These are phyloP conservation scores for Saccharomyces kudriavzevii DNA, from an alignment of 805 yeast genomes.

Conservation along the genomic window DNA sequence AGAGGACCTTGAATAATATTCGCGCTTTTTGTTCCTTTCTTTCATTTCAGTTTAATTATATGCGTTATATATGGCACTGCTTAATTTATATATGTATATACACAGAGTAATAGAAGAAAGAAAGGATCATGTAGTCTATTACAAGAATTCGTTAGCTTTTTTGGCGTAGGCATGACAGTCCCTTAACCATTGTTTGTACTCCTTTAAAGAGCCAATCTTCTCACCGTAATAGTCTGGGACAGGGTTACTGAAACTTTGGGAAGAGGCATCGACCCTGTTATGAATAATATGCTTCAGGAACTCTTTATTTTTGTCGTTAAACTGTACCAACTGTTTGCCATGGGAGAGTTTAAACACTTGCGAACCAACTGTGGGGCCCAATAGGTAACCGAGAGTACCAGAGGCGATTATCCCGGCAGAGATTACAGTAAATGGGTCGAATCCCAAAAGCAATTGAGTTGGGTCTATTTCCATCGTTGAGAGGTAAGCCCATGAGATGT, in stretches of 20 bases:
- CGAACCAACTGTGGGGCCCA: conserved; percentile 79
- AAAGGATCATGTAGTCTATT: conserved; percentile 5
- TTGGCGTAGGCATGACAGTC: conserved; percentile 87
- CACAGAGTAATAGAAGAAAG: not conserved
- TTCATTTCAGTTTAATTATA: not conserved
- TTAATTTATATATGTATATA: not conserved
- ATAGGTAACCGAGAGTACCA: conserved; percentile 68
- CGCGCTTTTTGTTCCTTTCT: not conserved
- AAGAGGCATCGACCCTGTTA: conserved; percentile 86
- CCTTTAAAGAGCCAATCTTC: conserved; percentile 76
- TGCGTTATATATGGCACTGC: not conserved
- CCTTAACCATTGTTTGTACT: conserved; percentile 91
- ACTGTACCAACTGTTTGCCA: conserved; percentile 38
- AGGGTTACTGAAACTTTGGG: conserved; percentile 85
- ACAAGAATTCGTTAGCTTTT: conserved; percentile 69
- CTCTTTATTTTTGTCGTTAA: conserved; percentile 55
- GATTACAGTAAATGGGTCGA: conserved; percentile 79
- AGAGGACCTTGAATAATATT: too few relatives aligned
- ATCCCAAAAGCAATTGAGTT: conserved; percentile 75
- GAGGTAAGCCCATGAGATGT: conserved; percentile 63
- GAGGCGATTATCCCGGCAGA: conserved; percentile 65
- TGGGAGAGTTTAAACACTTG: conserved; percentile 53
- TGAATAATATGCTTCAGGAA: conserved; percentile 66
- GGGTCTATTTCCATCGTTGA: conserved; percentile 82
- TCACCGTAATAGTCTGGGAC: conserved; percentile 99